Evolutionary conservation across 2,329 filamentous ascomycete genomes (phyloP), one percentile per base, ranked within the genome.

Genomic region (Cladorrhinum sp.): DNA sequence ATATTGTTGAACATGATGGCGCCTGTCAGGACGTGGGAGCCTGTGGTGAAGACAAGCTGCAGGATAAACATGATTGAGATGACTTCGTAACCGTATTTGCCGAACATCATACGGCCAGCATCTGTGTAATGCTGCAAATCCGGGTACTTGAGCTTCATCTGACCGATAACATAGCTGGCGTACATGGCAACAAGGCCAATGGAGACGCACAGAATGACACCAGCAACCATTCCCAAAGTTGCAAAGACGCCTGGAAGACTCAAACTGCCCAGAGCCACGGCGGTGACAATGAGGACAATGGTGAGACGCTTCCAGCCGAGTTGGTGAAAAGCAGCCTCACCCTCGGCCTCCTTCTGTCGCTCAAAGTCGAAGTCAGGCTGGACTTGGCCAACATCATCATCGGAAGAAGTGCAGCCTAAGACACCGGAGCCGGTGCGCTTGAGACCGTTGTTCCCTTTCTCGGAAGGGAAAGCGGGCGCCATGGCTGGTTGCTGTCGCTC

Each of bases 11-110:
- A 83, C 65, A 87, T 87, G 67, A 90, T 87, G 29, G 81, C 82
- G 65, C 90, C 90, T 0, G 87, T 89, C 63, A 91, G 76, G 55
- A 89, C 78, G 73, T 92, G 89, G n/a, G 86, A 88, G 32, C 83
- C 86, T 73, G 88, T 86, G 66, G 89, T 81, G 74, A 91, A 89
- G 58, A 88, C 75, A 41, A 91, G 77, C 72, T 90, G 85, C 18
- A 90, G 73, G 9, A 82, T 75, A 66, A 88, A 86, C 64, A 82
- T 85, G 64, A 77, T 73, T 23, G 85, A 86, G 50, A 89, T 76
- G 29, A 91, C 65, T 70, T 89, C 85, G 63, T 85, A 82, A 1
- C 85, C 86, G 41, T 83, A 75, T 18, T 74, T 76, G 8, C 89
- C 89, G 60, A 79, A 78, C 54, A 91, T 76, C 52, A 90, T 76